Conservation (phyloP, 176 grass and related monocot genomes). For the Hsuehochloa calcarea region DNA sequence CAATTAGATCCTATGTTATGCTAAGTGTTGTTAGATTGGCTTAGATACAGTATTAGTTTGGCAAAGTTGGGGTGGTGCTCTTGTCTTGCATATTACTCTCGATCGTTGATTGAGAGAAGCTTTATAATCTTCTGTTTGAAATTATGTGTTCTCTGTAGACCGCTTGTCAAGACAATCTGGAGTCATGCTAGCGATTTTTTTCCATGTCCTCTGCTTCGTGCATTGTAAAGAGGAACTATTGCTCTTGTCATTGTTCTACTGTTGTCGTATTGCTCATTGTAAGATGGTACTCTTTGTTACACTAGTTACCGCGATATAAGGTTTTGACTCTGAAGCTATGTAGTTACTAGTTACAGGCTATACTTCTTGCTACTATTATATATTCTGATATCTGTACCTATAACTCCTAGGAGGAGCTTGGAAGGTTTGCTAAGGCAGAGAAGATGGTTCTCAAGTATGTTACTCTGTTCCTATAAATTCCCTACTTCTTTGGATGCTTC, state of each 20-base stretch:
- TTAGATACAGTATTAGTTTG: neutral
- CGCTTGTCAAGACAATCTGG: no score
- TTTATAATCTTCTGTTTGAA: no score
- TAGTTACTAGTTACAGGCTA: neutral
- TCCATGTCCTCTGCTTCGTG: neutral
- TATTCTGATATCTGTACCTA: neutral
- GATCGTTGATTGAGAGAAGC: no score
- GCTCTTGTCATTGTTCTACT: neutral
- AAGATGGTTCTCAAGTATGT: constrained; percentile 49
- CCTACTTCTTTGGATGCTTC: neutral
- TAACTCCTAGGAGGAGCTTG: neutral
- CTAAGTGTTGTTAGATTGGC: neutral
- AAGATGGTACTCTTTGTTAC: neutral
- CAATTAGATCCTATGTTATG: neutral
- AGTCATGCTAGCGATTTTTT: neutral
- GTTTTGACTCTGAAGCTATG: neutral
- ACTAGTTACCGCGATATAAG: no score
- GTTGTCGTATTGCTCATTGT: neutral
- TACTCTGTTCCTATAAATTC: neutral
- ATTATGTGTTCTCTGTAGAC: no score
- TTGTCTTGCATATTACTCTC: neutral
- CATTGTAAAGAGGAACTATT: neutral
- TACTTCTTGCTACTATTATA: neutral
- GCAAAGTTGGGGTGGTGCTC: neutral
- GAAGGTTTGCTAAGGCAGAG: neutral